phyloP scores from a whole-genome alignment of 306 rosid species.

The Dryas drummondii region DNA sequence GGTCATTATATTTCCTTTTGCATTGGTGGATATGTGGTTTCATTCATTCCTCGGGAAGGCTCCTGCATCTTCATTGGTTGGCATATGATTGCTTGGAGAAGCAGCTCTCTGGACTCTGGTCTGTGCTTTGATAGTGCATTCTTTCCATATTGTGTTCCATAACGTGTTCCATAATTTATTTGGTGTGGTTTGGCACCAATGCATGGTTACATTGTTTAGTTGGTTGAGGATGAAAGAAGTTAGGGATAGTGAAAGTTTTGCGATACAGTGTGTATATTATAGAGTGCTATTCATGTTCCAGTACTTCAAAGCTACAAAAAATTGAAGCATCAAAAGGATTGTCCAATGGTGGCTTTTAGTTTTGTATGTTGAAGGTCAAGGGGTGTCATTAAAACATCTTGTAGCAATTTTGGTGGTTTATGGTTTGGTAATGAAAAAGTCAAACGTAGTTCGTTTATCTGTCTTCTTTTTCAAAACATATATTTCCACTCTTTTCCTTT shows the following conservation, averaged over 20 bases:
- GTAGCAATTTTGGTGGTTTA: conserved; percentile 13
- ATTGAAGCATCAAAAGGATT: conserved; percentile 17
- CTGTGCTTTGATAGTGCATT: conserved; percentile 34
- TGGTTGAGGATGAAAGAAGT: conserved; percentile 19
- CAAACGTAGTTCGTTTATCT: neutral
- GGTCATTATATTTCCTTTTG: conserved; percentile 8
- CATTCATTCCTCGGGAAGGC: conserved; percentile 1
- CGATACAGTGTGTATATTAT: conserved; percentile 30
- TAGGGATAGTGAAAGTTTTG: conserved; percentile 34
- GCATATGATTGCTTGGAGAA: conserved; percentile 23
- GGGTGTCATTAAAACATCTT: conserved; percentile 11
- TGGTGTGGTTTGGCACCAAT: conserved; percentile 23
- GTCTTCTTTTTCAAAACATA: neutral
- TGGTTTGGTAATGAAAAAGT: neutral
- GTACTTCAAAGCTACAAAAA: conserved; percentile 18
- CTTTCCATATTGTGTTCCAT: conserved; percentile 15
- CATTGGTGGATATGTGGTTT: neutral
- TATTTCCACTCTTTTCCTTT: neutral
- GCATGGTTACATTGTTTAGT: conserved; percentile 27
- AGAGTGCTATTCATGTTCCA: conserved; percentile 14
- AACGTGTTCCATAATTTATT: conserved; percentile 27
- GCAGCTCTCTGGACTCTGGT: conserved; percentile 29
- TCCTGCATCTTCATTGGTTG: conserved; percentile 13
- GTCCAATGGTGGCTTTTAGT: conserved; percentile 4
- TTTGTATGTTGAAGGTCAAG: conserved; percentile 33